Evolutionary conservation across 495 filamentous ascomycete species (phyloP).

Genomic region (Cryomyces minteri): DNA sequence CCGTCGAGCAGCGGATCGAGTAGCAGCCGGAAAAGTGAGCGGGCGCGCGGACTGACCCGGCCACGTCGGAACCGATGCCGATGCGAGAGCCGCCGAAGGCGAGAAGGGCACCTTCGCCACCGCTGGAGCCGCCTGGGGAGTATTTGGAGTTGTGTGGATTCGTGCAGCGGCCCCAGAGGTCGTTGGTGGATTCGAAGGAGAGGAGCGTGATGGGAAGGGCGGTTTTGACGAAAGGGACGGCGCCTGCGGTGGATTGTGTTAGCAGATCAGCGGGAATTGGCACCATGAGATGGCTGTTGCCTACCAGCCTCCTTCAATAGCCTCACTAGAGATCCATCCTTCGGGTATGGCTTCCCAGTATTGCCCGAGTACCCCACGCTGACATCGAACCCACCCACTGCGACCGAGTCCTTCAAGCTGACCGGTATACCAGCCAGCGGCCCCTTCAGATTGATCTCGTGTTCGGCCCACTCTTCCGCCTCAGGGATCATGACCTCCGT

Average conservation of each 20-base stretch:
- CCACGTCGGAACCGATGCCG: constrained; percentile 87
- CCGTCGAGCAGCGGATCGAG: constrained; percentile 79
- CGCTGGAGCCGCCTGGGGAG: constrained; percentile 81
- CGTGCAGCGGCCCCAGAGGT: constrained; percentile 58
- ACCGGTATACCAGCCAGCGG: constrained; percentile 83
- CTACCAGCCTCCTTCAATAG: constrained; percentile 61
- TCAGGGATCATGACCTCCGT: constrained; percentile 75
- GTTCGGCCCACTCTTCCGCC: constrained; percentile 56
- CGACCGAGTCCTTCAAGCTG: constrained; percentile 73
- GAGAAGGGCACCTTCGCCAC: constrained; percentile 72
- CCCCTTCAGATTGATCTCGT: constrained; percentile 55
- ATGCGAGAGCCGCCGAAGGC: constrained; percentile 79
- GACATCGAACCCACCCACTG: constrained; percentile 72
- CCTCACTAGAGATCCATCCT: constrained; percentile 58
- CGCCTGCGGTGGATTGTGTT: constrained; percentile 25
- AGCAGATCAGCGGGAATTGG: not conserved
- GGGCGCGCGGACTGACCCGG: constrained; percentile 75
- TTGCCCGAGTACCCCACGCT: constrained; percentile 67
- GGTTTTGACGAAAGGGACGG: constrained; percentile 90
- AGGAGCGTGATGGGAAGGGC: constrained; percentile 83
- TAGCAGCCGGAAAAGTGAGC: constrained; percentile 90
- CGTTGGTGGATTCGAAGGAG: constrained; percentile 83
- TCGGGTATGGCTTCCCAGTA: constrained; percentile 39
- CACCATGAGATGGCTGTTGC: constrained; percentile 4
- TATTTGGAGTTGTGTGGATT: constrained; percentile 76